Percentiles rank a stretch among this genome's conserved stretches.
Conservation (phyloP, 495 filamentous ascomycete species). For the Trypethelium eluteriae region DNA sequence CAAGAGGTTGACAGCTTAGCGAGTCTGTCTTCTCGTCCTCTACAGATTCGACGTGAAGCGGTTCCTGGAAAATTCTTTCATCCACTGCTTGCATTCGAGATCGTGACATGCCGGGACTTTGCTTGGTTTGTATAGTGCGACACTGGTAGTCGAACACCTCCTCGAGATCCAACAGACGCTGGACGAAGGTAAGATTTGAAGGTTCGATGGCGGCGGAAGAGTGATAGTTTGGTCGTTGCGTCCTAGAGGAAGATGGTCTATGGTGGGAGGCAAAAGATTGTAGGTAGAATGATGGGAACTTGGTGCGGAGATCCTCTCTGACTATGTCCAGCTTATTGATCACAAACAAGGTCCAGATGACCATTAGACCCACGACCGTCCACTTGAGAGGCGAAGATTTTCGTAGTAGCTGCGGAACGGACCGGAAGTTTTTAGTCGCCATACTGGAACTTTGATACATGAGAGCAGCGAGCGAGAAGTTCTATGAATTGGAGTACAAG, state of each 20-base stretch:
- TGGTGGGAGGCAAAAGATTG: not conserved
- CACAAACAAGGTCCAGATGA: not conserved
- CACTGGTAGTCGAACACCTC: not conserved
- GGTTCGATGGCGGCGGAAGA: not conserved
- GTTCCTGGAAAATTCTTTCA: constrained; percentile 1
- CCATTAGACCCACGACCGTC: not conserved
- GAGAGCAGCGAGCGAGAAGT: not conserved
- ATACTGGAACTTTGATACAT: not conserved
- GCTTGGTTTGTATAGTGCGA: not conserved
- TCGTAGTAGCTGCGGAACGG: not conserved
- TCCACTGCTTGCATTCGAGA: not conserved
- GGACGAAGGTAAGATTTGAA: not conserved
- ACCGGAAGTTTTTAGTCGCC: not conserved
- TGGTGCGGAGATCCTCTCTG: not conserved
- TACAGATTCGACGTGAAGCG: not conserved
- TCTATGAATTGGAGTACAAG: not conserved
- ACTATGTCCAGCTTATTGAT: not conserved
- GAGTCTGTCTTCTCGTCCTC: not conserved
- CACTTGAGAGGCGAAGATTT: not conserved
- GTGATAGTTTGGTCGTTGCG: not conserved
- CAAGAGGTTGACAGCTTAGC: not conserved
- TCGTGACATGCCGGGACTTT: not conserved
- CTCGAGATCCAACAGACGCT: not conserved
- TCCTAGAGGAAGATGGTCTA: not conserved
- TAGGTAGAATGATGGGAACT: not conserved